Base-by-base conservation (phyloP, 257 asterid species). In the Ligustrum vulgare region DNA sequence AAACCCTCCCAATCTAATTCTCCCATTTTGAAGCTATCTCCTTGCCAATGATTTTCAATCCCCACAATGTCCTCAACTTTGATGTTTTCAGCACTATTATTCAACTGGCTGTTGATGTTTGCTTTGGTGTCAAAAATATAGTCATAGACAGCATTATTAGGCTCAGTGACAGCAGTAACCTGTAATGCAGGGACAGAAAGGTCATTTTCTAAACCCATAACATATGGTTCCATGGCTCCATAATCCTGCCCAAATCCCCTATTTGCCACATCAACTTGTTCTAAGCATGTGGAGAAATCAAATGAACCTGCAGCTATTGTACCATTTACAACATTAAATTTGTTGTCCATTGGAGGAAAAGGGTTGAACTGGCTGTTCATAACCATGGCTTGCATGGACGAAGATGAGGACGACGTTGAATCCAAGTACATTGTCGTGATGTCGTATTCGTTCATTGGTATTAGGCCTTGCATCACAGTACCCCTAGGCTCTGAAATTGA, bases 1-100 rank as follows among this genome's bases (percentile, higher is more conserved):
- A 91, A 94, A 89, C 93, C 94, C 80, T 94, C 97, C 98, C 97
- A 94, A 85, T 90, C 97, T 79, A 90, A 80, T 87, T 94, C 97
- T 54, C 98, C 96, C 84, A 84, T 77, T 79, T 89, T 88, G 77
- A 90, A 86, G 85, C 76, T 82, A 85, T 87, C 94, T 82, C 87
- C 94, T 37, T 79, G 78, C 97, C 97, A 91, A 86, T 88, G 84
- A 89, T 86, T 84, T 35, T 87, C 97, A 84, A 54, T 77, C 51
- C 88, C 93, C 83, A 84, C 87, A 84, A 87, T 84, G 60, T 85
- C 92, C 76, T 87, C 93, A 7, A 79, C 86, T 72, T 88, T 87
- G 18, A 81, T 79, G 68, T 79, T 84, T 70, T 76, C 76, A 20
- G 68, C 70, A 68, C 39, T 60, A 60, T 60, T 25, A 23, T 60